phyloP scores from a whole-genome alignment of 345 rosid species.

The sweet orange (Citrus sinensis) region DVS_A1.0 CM039165.1:36214501-36215000 shows the following conservation, averaged over 20 bases:
- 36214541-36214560: slow-evolving; percentile 67
- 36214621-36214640: slow-evolving; percentile 23
- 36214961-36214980: slow-evolving; percentile 2
- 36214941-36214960: slow-evolving; percentile 13
- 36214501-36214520: slow-evolving; percentile 61
- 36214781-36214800: background rate
- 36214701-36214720: background rate
- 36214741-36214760: slow-evolving; percentile 1
- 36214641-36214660: slow-evolving; percentile 19
- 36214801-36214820: slow-evolving; percentile 21
- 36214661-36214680: slow-evolving; percentile 20
- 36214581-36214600: slow-evolving; percentile 33
- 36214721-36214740: slow-evolving; percentile 2
- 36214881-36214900: slow-evolving; percentile 23
- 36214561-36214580: slow-evolving; percentile 53
- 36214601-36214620: slow-evolving; percentile 23
- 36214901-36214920: slow-evolving; percentile 14
- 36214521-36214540: slow-evolving; percentile 59
- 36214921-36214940: slow-evolving; percentile 20
- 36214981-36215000: background rate
- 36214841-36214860: slow-evolving; percentile 30
- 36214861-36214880: slow-evolving; percentile 24
- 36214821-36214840: slow-evolving; percentile 47
- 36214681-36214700: slow-evolving; percentile 23
- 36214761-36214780: slow-evolving; percentile 13